Evolutionary conservation across 176 grass and related monocot species (phyloP).

Genomic region (Pharus latifolius): DNA sequence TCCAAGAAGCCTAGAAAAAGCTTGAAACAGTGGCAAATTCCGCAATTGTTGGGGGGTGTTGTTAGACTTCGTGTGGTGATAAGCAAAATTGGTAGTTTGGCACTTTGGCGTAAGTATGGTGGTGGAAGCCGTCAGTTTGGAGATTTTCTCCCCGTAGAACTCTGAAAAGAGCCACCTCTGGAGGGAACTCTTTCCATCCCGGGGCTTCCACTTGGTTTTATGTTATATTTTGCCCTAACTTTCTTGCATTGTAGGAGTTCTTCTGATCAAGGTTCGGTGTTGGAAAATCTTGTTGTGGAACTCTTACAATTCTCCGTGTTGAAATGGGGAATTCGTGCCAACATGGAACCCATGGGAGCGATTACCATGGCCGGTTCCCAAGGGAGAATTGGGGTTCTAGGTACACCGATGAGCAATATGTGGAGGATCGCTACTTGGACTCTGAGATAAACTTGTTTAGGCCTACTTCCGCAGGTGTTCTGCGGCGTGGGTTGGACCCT

Average conservation of each 20-base stretch:
- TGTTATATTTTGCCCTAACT: not conserved
- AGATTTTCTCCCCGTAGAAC: too few relatives aligned
- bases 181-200: too few relatives aligned
- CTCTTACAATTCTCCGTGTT: not conserved
- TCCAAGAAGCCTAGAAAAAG: not conserved
- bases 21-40: not conserved
- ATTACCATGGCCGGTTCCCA: conserved; percentile 7
- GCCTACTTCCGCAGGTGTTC: not conserved
- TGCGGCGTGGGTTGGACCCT: conserved; percentile 19
- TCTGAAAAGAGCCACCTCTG: too few relatives aligned
- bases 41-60: not conserved
- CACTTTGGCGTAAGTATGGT: not conserved
- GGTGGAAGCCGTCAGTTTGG: too few relatives aligned
- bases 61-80: not conserved
- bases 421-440: not conserved
- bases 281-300: not conserved
- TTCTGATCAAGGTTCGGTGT: not conserved
- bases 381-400: not conserved
- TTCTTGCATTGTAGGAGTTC: not conserved
- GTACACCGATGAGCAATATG: not conserved
- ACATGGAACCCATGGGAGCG: conserved; percentile 15
- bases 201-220: too few relatives aligned
- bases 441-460: not conserved
- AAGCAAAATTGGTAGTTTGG: not conserved
- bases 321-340: conserved; percentile 24